Evolutionary conservation across 1,284 basidiomycete species (phyloP), one percentile per base, ranked within the genome.

Genomic region (Trichosporon sp.): DNA sequence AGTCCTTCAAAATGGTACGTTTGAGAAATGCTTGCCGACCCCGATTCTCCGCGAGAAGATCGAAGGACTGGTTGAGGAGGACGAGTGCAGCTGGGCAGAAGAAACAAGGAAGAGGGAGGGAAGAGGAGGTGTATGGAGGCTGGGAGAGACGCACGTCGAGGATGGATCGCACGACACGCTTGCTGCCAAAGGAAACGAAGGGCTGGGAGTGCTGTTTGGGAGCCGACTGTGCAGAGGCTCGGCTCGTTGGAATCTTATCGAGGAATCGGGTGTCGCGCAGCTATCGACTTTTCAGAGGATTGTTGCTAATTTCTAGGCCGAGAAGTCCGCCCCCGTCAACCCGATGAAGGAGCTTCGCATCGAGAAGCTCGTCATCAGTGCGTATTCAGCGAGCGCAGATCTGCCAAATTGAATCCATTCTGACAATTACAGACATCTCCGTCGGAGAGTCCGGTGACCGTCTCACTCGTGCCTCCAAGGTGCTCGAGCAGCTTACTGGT

Each of bases 391-490:
- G 23, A 37, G 14, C 4, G 34, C 34, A 21, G 16, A 29, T 9
- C 10, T 8, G 4, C n/a, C 8, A 9, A 14, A 13, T 16, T n/a
- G 25, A 29, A 10, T 9, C 6, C 27, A 4, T 11, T 1, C 65
- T 69, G 59, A 72, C 49, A 57, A 37, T 59, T 60, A 21, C 70
- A 95, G 93, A 99, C 89, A 99, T 99, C 84, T 98, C 94, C 76
- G 96, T 99, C 77, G 95, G 96, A 81, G 95, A 98, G 86, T 97
- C 95, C 75, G 95, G 95, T 85, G 95, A 99, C 88, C 88, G 95
- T 82, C 86, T 99, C 75, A 99, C 96, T 73, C 91, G 96, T 85
- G 95, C 95, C 68, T 94, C 95, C 82, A 99, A 99, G 85, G 95
- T 99, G 73, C 86, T 99, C 78, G 96, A 99, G 84, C 96, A 99